phyloP scores from a whole-genome alignment of 371 early-diverging fungal genomes.

The Mucor sp. region DNA sequence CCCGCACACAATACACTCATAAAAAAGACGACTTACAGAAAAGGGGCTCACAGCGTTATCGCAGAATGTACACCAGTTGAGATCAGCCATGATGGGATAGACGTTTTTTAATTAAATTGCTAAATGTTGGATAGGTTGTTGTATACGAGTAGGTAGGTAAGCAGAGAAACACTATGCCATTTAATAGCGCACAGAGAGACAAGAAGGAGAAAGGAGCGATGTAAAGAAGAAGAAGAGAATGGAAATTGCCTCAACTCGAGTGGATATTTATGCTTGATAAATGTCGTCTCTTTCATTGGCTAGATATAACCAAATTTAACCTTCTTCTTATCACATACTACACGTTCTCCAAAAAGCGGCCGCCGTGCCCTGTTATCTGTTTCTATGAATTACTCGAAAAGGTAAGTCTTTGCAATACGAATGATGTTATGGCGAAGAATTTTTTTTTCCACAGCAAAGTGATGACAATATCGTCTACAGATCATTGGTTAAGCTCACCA shows the following conservation, averaged over 20 bases:
- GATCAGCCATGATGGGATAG: conserved; percentile 25
- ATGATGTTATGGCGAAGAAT: conserved; percentile 1
- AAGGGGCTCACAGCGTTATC: conserved; percentile 44
- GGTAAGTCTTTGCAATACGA: conserved; percentile 3
- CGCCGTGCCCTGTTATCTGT: neutral
- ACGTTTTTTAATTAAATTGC: neutral
- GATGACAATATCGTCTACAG: neutral
- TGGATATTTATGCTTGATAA: neutral
- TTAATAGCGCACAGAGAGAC: neutral
- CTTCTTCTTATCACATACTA: neutral
- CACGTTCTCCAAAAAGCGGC: neutral
- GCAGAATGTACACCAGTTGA: conserved; percentile 47
- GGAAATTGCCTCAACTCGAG: neutral
- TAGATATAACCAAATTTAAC: neutral
- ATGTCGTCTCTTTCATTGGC: neutral
- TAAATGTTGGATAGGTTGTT: neutral
- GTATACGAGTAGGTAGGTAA: neutral
- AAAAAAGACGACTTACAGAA: conserved; percentile 26
- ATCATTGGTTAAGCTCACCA: conserved; percentile 3
- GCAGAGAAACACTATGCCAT: neutral
- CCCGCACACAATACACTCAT: too few relatives aligned
- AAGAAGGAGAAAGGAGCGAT: neutral
- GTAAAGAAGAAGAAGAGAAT: neutral
- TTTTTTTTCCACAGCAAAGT: neutral
- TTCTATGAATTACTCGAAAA: neutral